phyloP scores from a whole-genome alignment of 768 basidiomycete genomes.

The Auriscalpium vulgare region DNA sequence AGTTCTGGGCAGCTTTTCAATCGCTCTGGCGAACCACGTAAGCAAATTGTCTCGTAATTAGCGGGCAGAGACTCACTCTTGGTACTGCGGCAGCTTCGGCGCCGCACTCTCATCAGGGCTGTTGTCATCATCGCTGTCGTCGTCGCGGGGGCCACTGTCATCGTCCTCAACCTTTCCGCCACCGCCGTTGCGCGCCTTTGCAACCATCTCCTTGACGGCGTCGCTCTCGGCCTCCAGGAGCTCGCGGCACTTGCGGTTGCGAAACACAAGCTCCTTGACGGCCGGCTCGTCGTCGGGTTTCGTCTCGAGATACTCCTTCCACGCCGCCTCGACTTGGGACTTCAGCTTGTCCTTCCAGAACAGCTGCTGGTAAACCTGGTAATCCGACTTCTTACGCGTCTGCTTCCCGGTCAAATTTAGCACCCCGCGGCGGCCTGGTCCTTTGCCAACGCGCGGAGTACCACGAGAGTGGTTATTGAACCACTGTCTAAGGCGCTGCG shows the following conservation, averaged over 20 bases:
- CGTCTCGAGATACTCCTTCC: neutral
- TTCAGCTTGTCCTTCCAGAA: neutral
- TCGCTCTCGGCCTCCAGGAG: neutral
- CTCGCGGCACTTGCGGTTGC: neutral
- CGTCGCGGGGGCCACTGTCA: too few species aligned
- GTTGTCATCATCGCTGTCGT: too few species aligned
- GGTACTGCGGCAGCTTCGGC: too few species aligned
- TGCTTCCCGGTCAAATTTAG: neutral
- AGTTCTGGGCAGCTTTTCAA: too few species aligned
- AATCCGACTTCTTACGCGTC: neutral
- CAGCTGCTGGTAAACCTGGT: neutral
- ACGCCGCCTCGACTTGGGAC: neutral
- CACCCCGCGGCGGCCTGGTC: neutral
- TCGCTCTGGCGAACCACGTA: too few species aligned
- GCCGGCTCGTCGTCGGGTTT: neutral
- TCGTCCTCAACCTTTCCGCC: too few species aligned
- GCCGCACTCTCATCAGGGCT: too few species aligned
- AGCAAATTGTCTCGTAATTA: too few species aligned
- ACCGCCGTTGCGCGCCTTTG: neutral
- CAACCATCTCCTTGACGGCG: neutral
- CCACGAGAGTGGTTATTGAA: neutral
- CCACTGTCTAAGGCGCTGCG: too few species aligned
- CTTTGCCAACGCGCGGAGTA: too few species aligned
- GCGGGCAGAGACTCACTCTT: too few species aligned
- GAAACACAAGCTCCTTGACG: neutral